These are phyloP conservation scores for Schizonepeta tenuifolia DNA, from an alignment of 257 asterid genomes.

Conservation along the genomic window DNA sequence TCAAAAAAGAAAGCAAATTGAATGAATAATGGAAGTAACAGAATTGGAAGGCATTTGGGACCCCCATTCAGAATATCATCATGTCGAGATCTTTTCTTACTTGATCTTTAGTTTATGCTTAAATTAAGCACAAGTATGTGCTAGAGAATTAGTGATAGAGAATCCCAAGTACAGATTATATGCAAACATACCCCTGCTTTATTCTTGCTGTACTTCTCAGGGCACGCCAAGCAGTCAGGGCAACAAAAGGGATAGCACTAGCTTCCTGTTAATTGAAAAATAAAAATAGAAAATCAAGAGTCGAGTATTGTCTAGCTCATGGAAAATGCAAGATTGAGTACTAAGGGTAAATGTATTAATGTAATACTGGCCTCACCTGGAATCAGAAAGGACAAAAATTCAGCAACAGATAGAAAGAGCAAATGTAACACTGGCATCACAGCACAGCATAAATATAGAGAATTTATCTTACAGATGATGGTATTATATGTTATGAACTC, in stretches of 20 bases:
- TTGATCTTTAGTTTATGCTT: slow-evolving; percentile 21
- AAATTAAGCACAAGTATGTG: slow-evolving; percentile 5
- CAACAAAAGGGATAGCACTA: slow-evolving; percentile 96
- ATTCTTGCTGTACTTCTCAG: slow-evolving; percentile 80
- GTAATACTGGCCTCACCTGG: slow-evolving; percentile 1
- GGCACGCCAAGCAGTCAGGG: slow-evolving; percentile 99
- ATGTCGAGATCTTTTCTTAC: slow-evolving; percentile 7
- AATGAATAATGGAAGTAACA: slow-evolving; percentile 14
- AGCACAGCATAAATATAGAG: slow-evolving; percentile 5
- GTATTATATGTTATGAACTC: not conserved
- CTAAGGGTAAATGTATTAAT: not conserved
- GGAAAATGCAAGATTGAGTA: slow-evolving; percentile 16
- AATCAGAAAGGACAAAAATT: slow-evolving; percentile 20
- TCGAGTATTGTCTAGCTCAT: not conserved
- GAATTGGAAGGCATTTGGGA: not conserved
- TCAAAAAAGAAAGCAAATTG: not conserved
- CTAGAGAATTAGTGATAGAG: not conserved
- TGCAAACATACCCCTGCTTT: slow-evolving; percentile 64
- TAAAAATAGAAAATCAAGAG: not conserved
- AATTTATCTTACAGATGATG: not conserved
- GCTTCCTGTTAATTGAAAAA: slow-evolving; percentile 70
- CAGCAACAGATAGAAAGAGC: slow-evolving; percentile 19
- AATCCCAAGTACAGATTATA: slow-evolving; percentile 18
- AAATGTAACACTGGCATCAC: not conserved
- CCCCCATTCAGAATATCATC: not conserved